Evolutionary conservation across 192 early-diverging fungal species (phyloP), one percentile per base, ranked within the genome.

Genomic region (Rhizoclosmatium sp.): DNA sequence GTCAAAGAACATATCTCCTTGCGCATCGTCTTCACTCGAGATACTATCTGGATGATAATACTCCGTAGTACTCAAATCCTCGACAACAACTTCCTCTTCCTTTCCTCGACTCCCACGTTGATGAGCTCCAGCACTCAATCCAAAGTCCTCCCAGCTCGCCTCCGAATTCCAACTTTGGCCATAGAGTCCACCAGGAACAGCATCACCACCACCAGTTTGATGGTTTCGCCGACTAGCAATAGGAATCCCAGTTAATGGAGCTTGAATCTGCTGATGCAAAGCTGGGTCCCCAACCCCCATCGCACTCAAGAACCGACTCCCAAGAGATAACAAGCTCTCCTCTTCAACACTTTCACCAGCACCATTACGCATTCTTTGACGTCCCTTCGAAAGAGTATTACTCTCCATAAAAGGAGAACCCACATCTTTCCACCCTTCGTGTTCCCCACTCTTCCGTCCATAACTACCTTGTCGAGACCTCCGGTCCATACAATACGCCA

Each of bases 401-500:
- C 31, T 31, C 31, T 31, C 31, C 31, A 31, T 31, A 31, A 31
- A 31, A 31, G 31, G 31, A 31, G 31, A 31, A 31, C 31, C 31
- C 31, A 31, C 31, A 31, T 31, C 31, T 31, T 5, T 40, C 48
- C 12, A n/a, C 49, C 51, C 39, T 58, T 77, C 19, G 46, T 21
- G n/a, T 12, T 16, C 46, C 10, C 19, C 5, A 14, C 67, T 39
- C 61, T 56, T 12, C 72, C 72, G 21, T 12, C 31, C 31, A 31
- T 10, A 9, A 54, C 75, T 74, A 14, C 69, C 76, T 48, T n/a
- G 47, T 41, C 65, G 56, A 1, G 68, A 61, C 47, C 75, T 42
- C 16, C 61, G 69, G 21, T 65, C 10, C 21, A 82, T 70, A 72
- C 85, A 86, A 69, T 75, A 84, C 42, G 81, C 81, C 9, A 86